phyloP scores from a whole-genome alignment of 352 stramenopile genomes.

The Phytopythium boreale region DNA sequence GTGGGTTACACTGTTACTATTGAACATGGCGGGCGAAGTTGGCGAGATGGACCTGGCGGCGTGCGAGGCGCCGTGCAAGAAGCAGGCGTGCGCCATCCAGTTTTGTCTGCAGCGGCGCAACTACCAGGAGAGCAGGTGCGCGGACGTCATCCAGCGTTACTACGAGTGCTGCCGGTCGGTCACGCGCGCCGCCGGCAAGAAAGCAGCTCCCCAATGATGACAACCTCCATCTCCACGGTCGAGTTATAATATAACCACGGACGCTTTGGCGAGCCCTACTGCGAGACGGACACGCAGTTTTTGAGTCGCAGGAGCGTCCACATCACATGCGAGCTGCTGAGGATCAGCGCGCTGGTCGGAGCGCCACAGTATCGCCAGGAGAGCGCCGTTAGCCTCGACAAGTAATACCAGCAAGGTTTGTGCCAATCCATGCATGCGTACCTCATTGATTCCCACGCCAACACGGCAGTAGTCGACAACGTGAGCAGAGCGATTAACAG shows the following conservation, averaged over 20 bases:
- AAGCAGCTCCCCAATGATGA: constrained; percentile 7
- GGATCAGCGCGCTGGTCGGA: constrained; percentile 28
- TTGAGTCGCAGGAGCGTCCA: constrained; percentile 25
- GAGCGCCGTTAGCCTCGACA: neutral
- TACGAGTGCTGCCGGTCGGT: constrained; percentile 65
- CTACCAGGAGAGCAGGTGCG: constrained; percentile 76
- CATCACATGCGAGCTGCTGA: constrained; percentile 46
- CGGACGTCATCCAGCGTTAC: constrained; percentile 58
- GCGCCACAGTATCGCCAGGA: neutral
- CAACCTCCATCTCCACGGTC: neutral
- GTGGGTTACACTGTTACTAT: neutral
- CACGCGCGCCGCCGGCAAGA: constrained; percentile 20
- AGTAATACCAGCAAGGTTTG: neutral
- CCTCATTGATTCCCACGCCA: constrained; percentile 45
- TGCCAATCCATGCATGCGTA: constrained; percentile 10
- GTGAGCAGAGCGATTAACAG: constrained; percentile 27
- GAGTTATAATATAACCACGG: neutral
- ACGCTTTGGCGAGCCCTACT: neutral
- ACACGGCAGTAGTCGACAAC: constrained; percentile 19
- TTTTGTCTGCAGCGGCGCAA: constrained; percentile 67
- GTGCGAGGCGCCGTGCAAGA: constrained; percentile 64
- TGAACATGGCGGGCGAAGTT: constrained; percentile 12
- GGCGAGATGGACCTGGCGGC: constrained; percentile 23
- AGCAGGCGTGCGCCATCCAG: constrained; percentile 80
- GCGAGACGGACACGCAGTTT: no score